Evolutionary conservation across 1,139 yeast genomes (phyloP).

Genomic region (Geotrichum histeridarum): DNA sequence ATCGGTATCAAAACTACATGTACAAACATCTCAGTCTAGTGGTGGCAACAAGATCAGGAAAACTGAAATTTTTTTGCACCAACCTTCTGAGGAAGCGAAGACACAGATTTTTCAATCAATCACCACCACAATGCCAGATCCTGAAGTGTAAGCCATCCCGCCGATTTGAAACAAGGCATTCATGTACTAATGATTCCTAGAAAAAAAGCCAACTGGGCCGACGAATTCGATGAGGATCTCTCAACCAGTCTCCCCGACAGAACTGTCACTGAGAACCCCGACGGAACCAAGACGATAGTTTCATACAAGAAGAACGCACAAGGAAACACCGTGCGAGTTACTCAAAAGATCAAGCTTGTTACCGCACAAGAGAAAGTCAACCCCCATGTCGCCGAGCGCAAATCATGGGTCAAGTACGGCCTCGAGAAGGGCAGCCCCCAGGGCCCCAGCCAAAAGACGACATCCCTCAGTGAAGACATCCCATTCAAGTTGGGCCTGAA

Average conservation of each 20-base stretch:
- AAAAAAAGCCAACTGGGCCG: slow-evolving; percentile 28
- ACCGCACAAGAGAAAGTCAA: slow-evolving; percentile 75
- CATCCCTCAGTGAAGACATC: slow-evolving; percentile 85
- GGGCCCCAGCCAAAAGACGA: slow-evolving; percentile 75
- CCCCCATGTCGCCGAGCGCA: slow-evolving; percentile 41
- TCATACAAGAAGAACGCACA: slow-evolving; percentile 64
- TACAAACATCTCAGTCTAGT: not conserved
- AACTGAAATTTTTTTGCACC: slow-evolving; percentile 10
- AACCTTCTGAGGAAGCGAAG: not conserved
- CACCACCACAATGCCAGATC: slow-evolving; percentile 14
- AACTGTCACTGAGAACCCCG: slow-evolving; percentile 68
- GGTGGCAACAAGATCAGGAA: slow-evolving; percentile 4
- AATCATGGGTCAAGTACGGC: slow-evolving; percentile 63
- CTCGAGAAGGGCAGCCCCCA: slow-evolving; percentile 68
- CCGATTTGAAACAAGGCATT: not conserved
- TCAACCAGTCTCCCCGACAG: slow-evolving; percentile 39
- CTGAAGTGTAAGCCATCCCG: slow-evolving; percentile 16
- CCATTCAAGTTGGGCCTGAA: slow-evolving; percentile 35
- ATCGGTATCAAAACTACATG: not conserved
- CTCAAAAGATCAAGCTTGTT: slow-evolving; percentile 76
- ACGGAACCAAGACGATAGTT: slow-evolving; percentile 85
- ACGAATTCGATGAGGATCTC: slow-evolving; percentile 30
- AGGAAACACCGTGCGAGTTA: slow-evolving; percentile 80
- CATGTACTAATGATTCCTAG: slow-evolving; percentile 2
- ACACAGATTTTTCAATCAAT: not conserved